Evolutionary conservation across 1,284 basidiomycete species (phyloP).

Genomic region (Microstroma glucosiphilum): DNA sequence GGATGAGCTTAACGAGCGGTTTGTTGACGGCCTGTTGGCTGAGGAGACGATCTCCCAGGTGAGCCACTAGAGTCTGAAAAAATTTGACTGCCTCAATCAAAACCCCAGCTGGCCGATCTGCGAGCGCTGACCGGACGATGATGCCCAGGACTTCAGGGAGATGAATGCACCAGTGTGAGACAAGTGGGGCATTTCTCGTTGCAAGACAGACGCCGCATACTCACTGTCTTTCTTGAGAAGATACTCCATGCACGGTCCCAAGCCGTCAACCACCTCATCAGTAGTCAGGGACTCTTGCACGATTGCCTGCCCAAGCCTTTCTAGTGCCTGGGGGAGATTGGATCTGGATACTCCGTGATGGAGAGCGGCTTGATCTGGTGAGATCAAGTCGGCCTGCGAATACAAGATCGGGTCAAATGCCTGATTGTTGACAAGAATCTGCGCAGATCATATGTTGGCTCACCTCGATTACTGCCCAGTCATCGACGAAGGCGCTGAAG

Average conservation of each 20-base stretch:
- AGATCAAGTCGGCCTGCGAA: background rate
- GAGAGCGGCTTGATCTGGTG: constrained; percentile 53
- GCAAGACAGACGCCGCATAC: constrained; percentile 66
- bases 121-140: constrained; percentile 40
- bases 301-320: constrained; percentile 77
- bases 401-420: background rate
- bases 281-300: constrained; percentile 75
- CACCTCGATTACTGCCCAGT: background rate
- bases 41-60: constrained; percentile 48
- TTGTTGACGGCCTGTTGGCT: constrained; percentile 58
- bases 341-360: constrained; percentile 74
- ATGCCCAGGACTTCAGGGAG: constrained; percentile 23
- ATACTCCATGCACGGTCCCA: constrained; percentile 79
- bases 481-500: background rate
- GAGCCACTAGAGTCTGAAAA: constrained; percentile 43
- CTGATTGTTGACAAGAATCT: background rate
- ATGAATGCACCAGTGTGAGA: background rate
- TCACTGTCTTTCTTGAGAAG: constrained; percentile 78
- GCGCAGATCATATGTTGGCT: background rate
- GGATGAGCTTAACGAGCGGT: constrained; percentile 75
- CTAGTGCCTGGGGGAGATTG: constrained; percentile 68
- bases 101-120: constrained; percentile 43
- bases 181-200: constrained; percentile 63
- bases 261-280: constrained; percentile 61
- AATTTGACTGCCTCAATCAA: constrained; percentile 40